Evolutionary conservation across 352 stramenopile species (phyloP).

Genomic region (Pythium volutum): DNA sequence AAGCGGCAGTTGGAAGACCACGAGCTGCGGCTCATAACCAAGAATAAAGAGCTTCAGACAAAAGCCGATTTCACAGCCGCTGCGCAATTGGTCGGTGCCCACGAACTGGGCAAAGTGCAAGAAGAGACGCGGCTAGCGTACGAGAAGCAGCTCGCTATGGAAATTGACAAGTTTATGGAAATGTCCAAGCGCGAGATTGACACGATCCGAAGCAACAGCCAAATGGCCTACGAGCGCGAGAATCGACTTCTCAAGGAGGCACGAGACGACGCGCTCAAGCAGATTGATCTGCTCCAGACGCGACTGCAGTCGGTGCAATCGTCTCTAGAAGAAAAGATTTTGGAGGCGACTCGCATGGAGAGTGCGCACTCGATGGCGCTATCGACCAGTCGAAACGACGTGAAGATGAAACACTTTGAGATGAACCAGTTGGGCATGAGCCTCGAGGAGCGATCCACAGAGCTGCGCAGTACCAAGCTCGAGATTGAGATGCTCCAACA

Average conservation of each 20-base stretch:
- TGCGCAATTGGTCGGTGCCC: constrained; percentile 36
- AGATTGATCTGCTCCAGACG: constrained; percentile 51
- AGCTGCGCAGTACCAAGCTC: constrained; percentile 31
- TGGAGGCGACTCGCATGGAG: constrained; percentile 54
- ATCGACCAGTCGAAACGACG: constrained; percentile 47
- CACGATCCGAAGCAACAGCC: constrained; percentile 54
- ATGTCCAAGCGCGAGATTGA: constrained; percentile 68
- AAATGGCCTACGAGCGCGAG: constrained; percentile 70
- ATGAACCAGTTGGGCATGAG: constrained; percentile 61
- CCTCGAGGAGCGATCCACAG: constrained; percentile 49
- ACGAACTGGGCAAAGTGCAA: constrained; percentile 39
- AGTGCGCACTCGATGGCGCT: constrained; percentile 48
- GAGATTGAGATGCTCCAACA: constrained; percentile 70
- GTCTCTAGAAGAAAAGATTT: constrained; percentile 51
- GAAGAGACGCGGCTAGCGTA: constrained; percentile 62
- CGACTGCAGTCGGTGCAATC: constrained; percentile 45
- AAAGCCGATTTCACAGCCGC: constrained; percentile 39
- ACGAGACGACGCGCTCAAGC: constrained; percentile 56
- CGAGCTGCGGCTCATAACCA: constrained; percentile 32
- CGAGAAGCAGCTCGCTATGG: constrained; percentile 61
- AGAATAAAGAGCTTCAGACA: constrained; percentile 36
- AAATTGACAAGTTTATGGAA: constrained; percentile 70
- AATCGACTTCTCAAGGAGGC: constrained; percentile 68
- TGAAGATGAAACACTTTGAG: constrained; percentile 85
- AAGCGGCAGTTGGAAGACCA: constrained; percentile 60